Percentiles rank a stretch among this genome's conserved stretches.
Conservation (phyloP, 495 filamentous ascomycete species). For the Bacidia gigantensis region DNA sequence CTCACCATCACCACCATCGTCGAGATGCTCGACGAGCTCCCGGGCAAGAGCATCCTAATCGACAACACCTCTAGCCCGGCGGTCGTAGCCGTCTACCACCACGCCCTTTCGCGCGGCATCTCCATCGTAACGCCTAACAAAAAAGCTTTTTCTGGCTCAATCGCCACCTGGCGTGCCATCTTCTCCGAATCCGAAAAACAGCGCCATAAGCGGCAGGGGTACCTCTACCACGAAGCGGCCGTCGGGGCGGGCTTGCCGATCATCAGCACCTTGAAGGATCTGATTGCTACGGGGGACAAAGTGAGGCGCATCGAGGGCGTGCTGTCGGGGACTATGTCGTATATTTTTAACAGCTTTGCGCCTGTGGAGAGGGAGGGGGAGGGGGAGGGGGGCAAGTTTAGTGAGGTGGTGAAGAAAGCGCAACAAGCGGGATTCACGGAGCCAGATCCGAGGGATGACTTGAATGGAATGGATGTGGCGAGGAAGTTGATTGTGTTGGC, state of each 20-base stretch:
- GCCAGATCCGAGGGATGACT: slow-evolving; percentile 87
- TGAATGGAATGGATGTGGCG: slow-evolving; percentile 93
- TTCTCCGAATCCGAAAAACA: slow-evolving; percentile 45
- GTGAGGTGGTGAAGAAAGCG: slow-evolving; percentile 73
- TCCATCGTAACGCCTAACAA: slow-evolving; percentile 94
- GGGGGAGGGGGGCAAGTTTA: slow-evolving; percentile 55
- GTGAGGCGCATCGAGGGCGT: slow-evolving; percentile 86
- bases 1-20: slow-evolving; percentile 40
- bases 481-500: slow-evolving; percentile 94
- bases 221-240: slow-evolving; percentile 85
- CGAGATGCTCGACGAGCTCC: slow-evolving; percentile 54
- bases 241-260: slow-evolving; percentile 87
- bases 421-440: slow-evolving; percentile 95
- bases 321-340: slow-evolving; percentile 90
- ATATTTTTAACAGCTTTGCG: slow-evolving; percentile 90
- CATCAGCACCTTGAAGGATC: slow-evolving; percentile 77
- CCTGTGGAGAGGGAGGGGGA: slow-evolving; percentile 45
- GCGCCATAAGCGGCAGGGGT: slow-evolving; percentile 33
- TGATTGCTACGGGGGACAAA: slow-evolving; percentile 78
- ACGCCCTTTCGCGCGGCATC: slow-evolving; percentile 64
- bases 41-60: slow-evolving; percentile 62
- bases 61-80: slow-evolving; percentile 86
- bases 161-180: slow-evolving; percentile 69
- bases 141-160: slow-evolving; percentile 75
- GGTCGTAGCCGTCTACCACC: slow-evolving; percentile 65